phyloP scores from a whole-genome alignment of 2,329 filamentous ascomycete genomes.

The Plenodomus lindquistii region DNA sequence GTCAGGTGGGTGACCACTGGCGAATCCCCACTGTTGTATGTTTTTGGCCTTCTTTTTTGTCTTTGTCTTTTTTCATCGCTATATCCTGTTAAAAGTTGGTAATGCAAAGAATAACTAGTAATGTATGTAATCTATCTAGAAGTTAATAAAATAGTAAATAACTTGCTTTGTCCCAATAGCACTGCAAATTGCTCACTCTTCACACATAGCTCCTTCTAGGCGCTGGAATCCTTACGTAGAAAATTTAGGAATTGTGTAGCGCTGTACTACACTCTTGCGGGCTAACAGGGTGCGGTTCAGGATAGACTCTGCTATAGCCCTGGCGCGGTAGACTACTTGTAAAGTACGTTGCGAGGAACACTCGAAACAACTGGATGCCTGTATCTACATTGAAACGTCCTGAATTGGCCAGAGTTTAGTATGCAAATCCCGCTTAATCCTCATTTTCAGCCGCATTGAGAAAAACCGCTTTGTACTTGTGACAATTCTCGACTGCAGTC shows the following conservation, averaged over 20 bases:
- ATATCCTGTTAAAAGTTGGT: background rate
- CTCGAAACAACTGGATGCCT: background rate
- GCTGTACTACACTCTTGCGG: background rate
- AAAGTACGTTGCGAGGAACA: background rate
- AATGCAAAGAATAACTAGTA: background rate
- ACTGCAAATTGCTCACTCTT: too few species aligned
- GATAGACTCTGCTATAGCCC: background rate
- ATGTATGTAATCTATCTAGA: background rate
- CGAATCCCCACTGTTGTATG: too few species aligned
- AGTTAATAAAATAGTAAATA: background rate
- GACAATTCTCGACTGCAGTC: conserved; percentile 14
- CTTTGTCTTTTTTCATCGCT: background rate
- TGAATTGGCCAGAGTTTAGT: conserved; percentile 9
- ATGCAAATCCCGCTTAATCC: conserved; percentile 11
- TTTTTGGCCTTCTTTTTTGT: too few species aligned
- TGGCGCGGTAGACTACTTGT: too few species aligned
- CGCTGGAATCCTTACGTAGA: too few species aligned
- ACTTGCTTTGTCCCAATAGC: background rate
- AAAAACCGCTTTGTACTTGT: conserved; percentile 12
- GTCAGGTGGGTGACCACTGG: too few species aligned
- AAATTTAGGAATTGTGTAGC: background rate
- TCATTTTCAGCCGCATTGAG: conserved; percentile 12
- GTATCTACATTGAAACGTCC: conserved; percentile 6
- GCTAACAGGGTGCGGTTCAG: too few species aligned
- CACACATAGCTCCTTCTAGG: too few species aligned